Evolutionary conservation across 495 filamentous ascomycete genomes (phyloP), one percentile per base, ranked within the genome.

Genomic region (Neurospora tetrasperma): DNA sequence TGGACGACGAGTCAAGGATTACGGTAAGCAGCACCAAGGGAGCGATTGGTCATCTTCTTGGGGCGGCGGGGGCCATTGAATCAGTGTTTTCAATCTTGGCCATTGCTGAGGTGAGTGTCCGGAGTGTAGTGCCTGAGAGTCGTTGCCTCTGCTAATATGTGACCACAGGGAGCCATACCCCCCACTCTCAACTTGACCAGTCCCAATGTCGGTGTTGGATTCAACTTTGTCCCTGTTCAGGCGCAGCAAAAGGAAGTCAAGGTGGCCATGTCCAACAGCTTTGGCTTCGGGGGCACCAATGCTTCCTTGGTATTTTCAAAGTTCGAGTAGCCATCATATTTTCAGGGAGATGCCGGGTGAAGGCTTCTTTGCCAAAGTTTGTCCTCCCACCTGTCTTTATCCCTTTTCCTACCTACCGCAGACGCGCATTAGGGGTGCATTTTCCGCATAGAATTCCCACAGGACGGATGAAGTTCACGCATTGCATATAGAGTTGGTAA

Each of bases 261-360:
- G 72, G 92, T 94, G 38, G 91, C 91, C 42, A 74, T 99, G 76
- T 94, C 93, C 23, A 99, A 99, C 78, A 98, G 95, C 78, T 99
- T 99, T 85, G 96, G 96, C 2, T 99, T 99, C 84, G 96, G 96
- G 11, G 96, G 96, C 40, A 99, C 96, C 10, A 98, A 98, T 83
- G 94, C 94, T 62, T 93, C 88, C 74, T 83, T 99, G 59, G 95
- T 94, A 74, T 97, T 99, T 80, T 87, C 83, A 8, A 88, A 86
- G 76, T 82, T 80, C 20, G 75, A 81, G 2, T 81, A 77, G 54
- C 4, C 1, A 16, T 16, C 23, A 20, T 27, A 18, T 9, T 10
- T 35, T 3, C 16, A 5, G 10, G 54, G 27, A 2, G 18, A 66
- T 35, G 23, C 54, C 18, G 16, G 54, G 27, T 27, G 0, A 23